Evolutionary conservation across 371 early-diverging fungal genomes (phyloP).

Genomic region (Mucor irregularis): DNA sequence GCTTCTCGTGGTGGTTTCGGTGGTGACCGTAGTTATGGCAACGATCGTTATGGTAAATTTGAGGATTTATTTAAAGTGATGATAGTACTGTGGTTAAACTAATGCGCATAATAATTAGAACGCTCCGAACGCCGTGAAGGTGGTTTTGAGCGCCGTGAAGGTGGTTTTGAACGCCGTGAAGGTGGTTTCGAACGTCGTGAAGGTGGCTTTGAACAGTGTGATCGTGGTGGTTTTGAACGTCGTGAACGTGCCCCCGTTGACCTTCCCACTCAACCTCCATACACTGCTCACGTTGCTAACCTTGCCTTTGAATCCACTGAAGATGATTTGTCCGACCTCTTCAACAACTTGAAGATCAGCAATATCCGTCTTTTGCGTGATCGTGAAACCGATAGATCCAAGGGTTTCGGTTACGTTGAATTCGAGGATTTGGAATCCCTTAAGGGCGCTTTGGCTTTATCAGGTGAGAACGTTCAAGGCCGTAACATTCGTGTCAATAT

Average conservation of each 20-base stretch:
- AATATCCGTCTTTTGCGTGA: constrained; percentile 74
- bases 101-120: no score
- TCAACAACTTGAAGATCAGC: constrained; percentile 64
- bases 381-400: constrained; percentile 69
- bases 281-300: constrained; percentile 88
- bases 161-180: constrained; percentile 39
- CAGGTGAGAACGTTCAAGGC: constrained; percentile 64
- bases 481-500: constrained; percentile 83
- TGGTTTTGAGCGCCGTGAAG: constrained; percentile 41
- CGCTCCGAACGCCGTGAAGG: constrained; percentile 37
- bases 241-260: constrained; percentile 59
- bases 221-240: constrained; percentile 41
- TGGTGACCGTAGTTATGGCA: constrained; percentile 15
- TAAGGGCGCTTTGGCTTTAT: constrained; percentile 71
- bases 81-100: no score
- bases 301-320: constrained; percentile 83
- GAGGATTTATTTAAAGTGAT: no score
- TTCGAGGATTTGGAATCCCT: constrained; percentile 84
- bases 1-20: constrained; percentile 24
- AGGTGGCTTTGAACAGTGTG: constrained; percentile 17
- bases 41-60: constrained; percentile 14
- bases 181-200: constrained; percentile 42
- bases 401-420: constrained; percentile 95
- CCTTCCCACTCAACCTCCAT: constrained; percentile 86
- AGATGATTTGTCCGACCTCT: constrained; percentile 70